Evolutionary conservation across 306 rosid genomes (phyloP).

Genomic region (Oxytropis ochrocephala): DNA sequence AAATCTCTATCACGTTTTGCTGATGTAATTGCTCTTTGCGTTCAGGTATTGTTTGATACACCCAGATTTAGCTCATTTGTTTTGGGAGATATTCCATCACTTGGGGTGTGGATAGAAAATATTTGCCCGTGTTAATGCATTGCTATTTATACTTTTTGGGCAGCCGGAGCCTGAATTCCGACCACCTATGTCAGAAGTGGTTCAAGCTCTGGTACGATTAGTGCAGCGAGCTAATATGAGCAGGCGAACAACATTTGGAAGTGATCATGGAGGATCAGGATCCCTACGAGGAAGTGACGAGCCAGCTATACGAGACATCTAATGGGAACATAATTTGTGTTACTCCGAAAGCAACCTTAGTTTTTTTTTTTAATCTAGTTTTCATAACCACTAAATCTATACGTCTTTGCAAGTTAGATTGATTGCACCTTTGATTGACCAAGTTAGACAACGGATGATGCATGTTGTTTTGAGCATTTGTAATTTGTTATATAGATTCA

Average conservation of each 20-base stretch:
- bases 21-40: constrained; percentile 90
- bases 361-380: neutral
- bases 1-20: constrained; percentile 96
- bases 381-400: constrained; percentile 13
- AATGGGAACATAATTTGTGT: neutral
- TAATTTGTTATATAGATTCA: constrained; percentile 19
- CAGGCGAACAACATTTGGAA: constrained; percentile 75
- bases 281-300: constrained; percentile 51
- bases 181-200: constrained; percentile 99
- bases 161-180: constrained; percentile 97
- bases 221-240: constrained; percentile 99
- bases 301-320: constrained; percentile 36
- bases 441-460: constrained; percentile 23
- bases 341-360: constrained; percentile 1
- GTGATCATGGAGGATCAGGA: constrained; percentile 67
- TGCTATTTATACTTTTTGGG: constrained; percentile 11
- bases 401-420: constrained; percentile 4
- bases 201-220: constrained; percentile 77
- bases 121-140: neutral
- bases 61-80: neutral
- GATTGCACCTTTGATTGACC: constrained; percentile 16
- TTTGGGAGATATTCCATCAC: neutral
- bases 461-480: constrained; percentile 27
- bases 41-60: constrained; percentile 61
- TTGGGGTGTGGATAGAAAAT: neutral